Evolutionary conservation across 768 basidiomycete genomes (phyloP), one percentile per base, ranked within the genome.

Genomic region (Suillus hirtellus): DNA sequence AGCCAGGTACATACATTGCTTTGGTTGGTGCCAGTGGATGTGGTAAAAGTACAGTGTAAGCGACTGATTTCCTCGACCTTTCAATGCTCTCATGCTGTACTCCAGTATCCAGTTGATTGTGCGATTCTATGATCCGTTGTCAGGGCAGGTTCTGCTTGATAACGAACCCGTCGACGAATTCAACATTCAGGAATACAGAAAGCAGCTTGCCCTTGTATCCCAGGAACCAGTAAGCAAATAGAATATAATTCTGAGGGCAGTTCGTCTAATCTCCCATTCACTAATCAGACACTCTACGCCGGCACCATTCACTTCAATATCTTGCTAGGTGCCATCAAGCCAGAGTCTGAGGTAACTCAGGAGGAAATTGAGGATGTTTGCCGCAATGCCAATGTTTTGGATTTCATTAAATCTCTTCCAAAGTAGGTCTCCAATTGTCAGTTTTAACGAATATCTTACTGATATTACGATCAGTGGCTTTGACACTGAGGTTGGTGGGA

Each of bases 261-360:
- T 47, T 12, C 24, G 9, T 34, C n/a, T 64, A 17, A 63, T 59
- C 38, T 15, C n/a, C 2, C 50, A 47, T 5, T 55, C 19, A 54
- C 53, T 17, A 15, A 52, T 7, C 59, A 78, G 76, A 93, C 89
- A 0, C 79, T 98, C 5, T 98, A 97, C 72, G 88, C 93, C n/a
- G 93, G 94, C 37, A 92, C 92, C 2, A 81, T 97, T 64, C 89
- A 90, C 35, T 96, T 96, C 78, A 98, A 98, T 75, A 86, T 96
- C 73, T 74, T 95, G 8, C 88, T 97, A 42, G 95, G 95, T 19
- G 90, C 92, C 44, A 84, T 81, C 67, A 93, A 92, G 71, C 89
- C 90, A 4, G 77, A 77, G 42, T 84, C 85, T 0, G 87, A 95
- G 68, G 90, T 95, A 11, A 94, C 93, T 3, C 86, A 95, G 70